Conservation (phyloP, 257 asterid genomes). For the Lantana camara region DNA sequence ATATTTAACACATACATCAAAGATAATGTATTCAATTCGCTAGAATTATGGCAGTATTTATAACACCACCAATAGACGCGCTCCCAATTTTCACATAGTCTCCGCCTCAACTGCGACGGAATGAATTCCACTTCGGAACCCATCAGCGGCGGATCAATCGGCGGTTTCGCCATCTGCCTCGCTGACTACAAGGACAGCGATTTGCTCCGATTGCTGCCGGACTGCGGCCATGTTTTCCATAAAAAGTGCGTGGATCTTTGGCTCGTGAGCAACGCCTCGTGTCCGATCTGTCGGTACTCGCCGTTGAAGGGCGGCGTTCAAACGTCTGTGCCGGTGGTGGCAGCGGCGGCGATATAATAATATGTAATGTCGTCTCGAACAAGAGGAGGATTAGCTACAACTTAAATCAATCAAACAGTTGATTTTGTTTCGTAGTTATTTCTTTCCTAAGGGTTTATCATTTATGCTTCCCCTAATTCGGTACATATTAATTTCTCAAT, state of each 20-base stretch:
- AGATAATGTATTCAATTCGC: too few relatives aligned
- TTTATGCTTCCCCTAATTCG: too few relatives aligned
- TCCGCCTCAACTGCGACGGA: background rate
- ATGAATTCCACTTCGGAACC: background rate
- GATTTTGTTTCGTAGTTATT: too few relatives aligned
- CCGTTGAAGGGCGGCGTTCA: constrained; percentile 24
- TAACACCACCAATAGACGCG: too few relatives aligned
- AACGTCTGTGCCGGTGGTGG: constrained; percentile 17
- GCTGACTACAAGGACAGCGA: constrained; percentile 64
- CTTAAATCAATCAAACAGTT: too few relatives aligned
- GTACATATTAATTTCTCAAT: too few relatives aligned
- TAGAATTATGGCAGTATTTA: too few relatives aligned
- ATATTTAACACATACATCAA: too few relatives aligned
- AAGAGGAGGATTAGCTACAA: too few relatives aligned
- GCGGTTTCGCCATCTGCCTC: constrained; percentile 60
- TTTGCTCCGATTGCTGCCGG: constrained; percentile 51
- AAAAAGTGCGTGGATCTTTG: constrained; percentile 62
- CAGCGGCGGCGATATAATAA: constrained; percentile 18
- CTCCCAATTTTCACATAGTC: too few relatives aligned
- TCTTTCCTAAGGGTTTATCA: too few relatives aligned
- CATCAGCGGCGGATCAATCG: background rate
- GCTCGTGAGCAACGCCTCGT: constrained; percentile 50
- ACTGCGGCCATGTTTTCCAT: constrained; percentile 67
- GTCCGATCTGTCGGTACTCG: constrained; percentile 69
- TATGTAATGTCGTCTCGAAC: background rate